These are phyloP conservation scores for Populus alba DNA, from an alignment of 345 rosid species.

Conservation along the genomic window DNA sequence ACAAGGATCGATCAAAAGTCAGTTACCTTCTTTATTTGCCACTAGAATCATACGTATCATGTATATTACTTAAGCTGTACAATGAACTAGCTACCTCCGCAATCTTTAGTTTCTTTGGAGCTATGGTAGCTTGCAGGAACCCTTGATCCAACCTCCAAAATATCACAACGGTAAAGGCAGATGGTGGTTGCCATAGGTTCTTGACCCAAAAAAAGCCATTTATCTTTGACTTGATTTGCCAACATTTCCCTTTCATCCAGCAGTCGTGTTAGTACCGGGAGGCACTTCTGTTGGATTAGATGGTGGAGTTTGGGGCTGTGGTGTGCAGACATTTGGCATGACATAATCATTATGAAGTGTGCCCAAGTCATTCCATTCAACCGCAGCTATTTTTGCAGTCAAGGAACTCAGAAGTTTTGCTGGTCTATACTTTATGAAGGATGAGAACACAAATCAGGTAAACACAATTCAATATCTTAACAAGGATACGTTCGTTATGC, in stretches of 20 bases:
- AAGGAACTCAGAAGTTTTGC: constrained; percentile 21
- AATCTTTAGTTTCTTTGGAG: constrained; percentile 4
- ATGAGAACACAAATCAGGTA: not conserved
- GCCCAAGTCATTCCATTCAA: constrained; percentile 56
- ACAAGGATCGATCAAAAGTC: constrained; percentile 17
- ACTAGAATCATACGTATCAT: constrained; percentile 4
- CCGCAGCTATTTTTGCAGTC: constrained; percentile 42
- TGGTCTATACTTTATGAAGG: not conserved
- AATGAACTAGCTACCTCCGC: constrained; percentile 17
- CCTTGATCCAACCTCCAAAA: not conserved
- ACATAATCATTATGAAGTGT: constrained; percentile 39
- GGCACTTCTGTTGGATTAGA: constrained; percentile 39
- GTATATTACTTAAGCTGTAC: constrained; percentile 29
- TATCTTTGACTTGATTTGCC: not conserved
- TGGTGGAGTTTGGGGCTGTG: constrained; percentile 61
- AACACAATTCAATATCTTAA: not conserved
- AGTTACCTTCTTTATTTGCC: constrained; percentile 22
- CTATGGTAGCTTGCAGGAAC: constrained; percentile 4
- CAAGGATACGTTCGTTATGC: constrained; percentile 80
- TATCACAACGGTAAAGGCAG: not conserved
- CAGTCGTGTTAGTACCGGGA: constrained; percentile 26
- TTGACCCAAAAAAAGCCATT: not conserved
- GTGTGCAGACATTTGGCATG: constrained; percentile 37
- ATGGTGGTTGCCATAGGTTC: constrained; percentile 2
- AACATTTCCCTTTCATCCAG: constrained; percentile 23